Base-by-base conservation (phyloP, 345 rosid genomes). In the Pseudoturritis turrita region DNA sequence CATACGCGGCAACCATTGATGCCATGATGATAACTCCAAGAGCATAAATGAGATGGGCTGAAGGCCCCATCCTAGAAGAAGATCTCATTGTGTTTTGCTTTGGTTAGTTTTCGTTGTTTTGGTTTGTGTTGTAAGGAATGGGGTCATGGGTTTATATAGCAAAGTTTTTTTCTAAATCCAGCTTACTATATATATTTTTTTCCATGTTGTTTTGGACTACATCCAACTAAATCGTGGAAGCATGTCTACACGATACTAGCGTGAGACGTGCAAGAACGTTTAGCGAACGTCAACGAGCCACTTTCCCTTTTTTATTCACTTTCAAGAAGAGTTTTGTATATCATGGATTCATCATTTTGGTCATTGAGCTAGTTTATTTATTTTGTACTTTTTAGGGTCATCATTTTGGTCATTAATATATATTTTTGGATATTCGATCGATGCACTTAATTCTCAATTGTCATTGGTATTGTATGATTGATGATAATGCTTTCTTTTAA, bases 201-300 rank as follows among this genome's bases (percentile, higher is more conserved):
- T 6, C 57, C 35, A 3, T 52, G 1, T 22, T 22, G 2, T 31
- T 63, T 7, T 62, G 29, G 49, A 12, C 43, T 18, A 10, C 7
- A 0, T 28, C 41, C 40, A 63, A 29, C 18, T 0, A 18, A 47
- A 31, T 64, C 57, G 57, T 65, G 61, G 58, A 52, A 52, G 26
- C 71, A 66, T 52, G 60, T 51, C 12, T 15, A 22, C 17, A 47
- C n/a, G 33, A 18, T 50, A 14, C 22, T 3, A 3, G n/a, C 31
- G 18, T 50, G 7, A 37, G 50, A 66, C 71, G 71, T 66, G 71
- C 71, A 23, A 9, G 50, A 40, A 66, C 71, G 71, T 46, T 10
- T 46, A 46, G 5, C 10, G 5, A 19, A 19, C 26, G 26, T 46
- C 52, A 9, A 46, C 26, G 21, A 46, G 11, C 23, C 5, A 18